Evolutionary conservation across 192 early-diverging fungal genomes (phyloP), one percentile per base, ranked within the genome.

Genomic region (Backusella liffmaniae): DNA sequence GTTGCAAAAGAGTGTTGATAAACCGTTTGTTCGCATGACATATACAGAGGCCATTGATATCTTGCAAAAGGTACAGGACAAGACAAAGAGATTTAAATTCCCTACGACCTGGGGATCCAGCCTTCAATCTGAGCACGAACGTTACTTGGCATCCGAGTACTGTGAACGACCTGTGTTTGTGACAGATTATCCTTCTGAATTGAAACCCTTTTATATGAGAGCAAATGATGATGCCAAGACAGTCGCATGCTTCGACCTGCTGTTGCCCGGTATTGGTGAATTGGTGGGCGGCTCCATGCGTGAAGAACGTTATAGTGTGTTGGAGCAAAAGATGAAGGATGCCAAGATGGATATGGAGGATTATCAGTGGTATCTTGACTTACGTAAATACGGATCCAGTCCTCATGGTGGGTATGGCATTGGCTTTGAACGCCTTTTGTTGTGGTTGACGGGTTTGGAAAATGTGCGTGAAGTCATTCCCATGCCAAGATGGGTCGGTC

Each of bases 161-260:
- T 92, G 83, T 76, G 80, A 87, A n/a, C 82, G 79, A 8, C 96
- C 96, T 1, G 92, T 97, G 3, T 97, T 95, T 89, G 92, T 97
- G 18, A 96, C 93, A n/a, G 91, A 96, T 71, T 97, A 96, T 77
- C 96, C 95, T 6, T 79, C 83, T 1, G 77, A 73, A 10, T 75
- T 94, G 35, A 97, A 97, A 80, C 94, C 96, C 0, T 97, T 97
- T 76, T 97, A 97, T 71, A 97, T 97, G 96, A 81, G 90, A 42
- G 83, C 77, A 1, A 90, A 91, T 66, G 68, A 76, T 12, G 82
- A 88, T 75, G 74, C 84, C 12, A 84, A 80, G 32, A 95, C 93
- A 0, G 96, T 96, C 2, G 92, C 90, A 0, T 95, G 94, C 53
- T 89, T 92, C 49, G 96, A 97, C 81, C 74, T 97, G 76, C 76